A percentile compares a stretch with the other conserved stretches of the same genome.
phyloP scores from a whole-genome alignment of 768 basidiomycete species.

The Podaxis carcinomalis region DNA sequence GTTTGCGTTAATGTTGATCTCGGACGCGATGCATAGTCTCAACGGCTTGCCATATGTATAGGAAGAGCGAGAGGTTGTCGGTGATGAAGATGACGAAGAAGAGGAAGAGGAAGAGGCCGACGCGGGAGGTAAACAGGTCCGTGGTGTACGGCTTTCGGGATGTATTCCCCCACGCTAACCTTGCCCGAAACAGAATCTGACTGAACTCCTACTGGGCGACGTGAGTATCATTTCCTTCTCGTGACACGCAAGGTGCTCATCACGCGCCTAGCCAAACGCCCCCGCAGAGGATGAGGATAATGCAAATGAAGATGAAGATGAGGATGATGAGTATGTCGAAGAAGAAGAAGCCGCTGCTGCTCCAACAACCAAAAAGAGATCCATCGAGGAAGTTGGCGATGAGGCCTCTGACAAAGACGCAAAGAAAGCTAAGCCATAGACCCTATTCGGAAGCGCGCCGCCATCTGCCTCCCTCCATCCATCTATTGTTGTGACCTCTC shows the following conservation, averaged over 20 bases:
- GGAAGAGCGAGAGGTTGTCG: slow-evolving; percentile 1
- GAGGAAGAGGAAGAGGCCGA: not conserved
- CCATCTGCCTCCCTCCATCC: not conserved
- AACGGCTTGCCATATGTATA: not conserved
- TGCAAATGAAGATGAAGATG: slow-evolving; percentile 3
- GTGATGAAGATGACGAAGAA: slow-evolving; percentile 3
- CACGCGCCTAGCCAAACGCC: slow-evolving; percentile 5
- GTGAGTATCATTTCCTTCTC: not conserved
- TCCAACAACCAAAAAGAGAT: not conserved
- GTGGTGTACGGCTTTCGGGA: not conserved
- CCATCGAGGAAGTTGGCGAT: slow-evolving; percentile 5
- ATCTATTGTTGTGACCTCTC: not conserved
- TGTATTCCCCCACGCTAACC: not conserved
- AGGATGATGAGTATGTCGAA: slow-evolving; percentile 3
- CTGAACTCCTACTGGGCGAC: not conserved
- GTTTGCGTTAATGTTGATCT: not conserved
- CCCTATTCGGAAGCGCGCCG: slow-evolving; percentile 1
- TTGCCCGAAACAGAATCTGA: not conserved
- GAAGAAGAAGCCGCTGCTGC: not conserved
- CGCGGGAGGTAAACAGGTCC: not conserved
- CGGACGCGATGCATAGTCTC: not conserved
- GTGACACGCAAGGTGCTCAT: not conserved
- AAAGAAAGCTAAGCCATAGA: slow-evolving; percentile 12
- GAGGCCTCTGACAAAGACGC: slow-evolving; percentile 8
- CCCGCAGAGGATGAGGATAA: not conserved